A percentile compares a stretch with the other conserved stretches of the same genome.
Evolutionary conservation across 345 rosid species (phyloP).

Genomic region (Salix viminalis): DNA sequence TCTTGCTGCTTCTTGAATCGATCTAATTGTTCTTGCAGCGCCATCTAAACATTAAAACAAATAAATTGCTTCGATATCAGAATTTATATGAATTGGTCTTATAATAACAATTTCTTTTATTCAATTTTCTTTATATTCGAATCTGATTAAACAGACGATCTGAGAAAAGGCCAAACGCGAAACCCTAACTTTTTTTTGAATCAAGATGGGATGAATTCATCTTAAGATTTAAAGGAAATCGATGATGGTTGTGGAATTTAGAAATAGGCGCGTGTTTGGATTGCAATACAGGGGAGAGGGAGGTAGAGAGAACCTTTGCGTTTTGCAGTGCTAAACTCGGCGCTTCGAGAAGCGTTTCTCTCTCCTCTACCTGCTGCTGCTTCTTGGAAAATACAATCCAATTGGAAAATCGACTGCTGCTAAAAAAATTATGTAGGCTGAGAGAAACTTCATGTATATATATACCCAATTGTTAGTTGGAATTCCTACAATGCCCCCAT

Average conservation of each 20-base stretch:
- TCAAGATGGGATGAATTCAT: background rate
- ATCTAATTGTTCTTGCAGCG: constrained; percentile 54
- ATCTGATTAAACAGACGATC: background rate
- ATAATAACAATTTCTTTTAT: too few relatives aligned
- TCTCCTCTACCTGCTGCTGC: too few relatives aligned
- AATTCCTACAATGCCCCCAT: too few relatives aligned
- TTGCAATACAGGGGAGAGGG: background rate
- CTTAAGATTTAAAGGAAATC: background rate
- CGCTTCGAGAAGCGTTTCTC: background rate
- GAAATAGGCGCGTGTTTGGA: background rate
- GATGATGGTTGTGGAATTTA: background rate
- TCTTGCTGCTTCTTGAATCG: constrained; percentile 76
- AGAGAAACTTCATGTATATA: too few relatives aligned
- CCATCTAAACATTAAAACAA: constrained; percentile 34
- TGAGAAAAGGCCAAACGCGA: background rate
- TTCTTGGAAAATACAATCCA: too few relatives aligned
- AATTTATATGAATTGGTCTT: too few relatives aligned
- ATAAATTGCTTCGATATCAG: background rate
- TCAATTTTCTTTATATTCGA: background rate
- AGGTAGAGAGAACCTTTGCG: background rate
- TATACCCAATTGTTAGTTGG: too few relatives aligned
- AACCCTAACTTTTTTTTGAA: background rate
- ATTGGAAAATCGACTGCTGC: too few relatives aligned
- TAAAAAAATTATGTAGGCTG: fast-evolving
- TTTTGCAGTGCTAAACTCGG: background rate